A percentile compares a stretch with the other conserved stretches of the same genome.
These are phyloP conservation scores for Populus deltoides DNA, from an alignment of 345 rosid species.

Conservation along the genomic window DNA sequence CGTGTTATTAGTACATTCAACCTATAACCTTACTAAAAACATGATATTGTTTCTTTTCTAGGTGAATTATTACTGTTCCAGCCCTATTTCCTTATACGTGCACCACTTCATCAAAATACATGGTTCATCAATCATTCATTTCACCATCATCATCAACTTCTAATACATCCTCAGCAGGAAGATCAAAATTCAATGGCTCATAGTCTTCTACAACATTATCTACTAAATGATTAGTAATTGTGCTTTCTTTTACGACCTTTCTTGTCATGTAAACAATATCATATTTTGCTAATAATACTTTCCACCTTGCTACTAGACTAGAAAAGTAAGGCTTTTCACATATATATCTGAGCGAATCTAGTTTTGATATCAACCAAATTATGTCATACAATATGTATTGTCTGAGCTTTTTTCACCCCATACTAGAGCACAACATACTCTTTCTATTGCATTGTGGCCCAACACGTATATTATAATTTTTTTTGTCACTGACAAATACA, in stretches of 20 bases:
- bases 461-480: background rate
- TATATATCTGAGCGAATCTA: too few relatives aligned
- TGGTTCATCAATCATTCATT: too few relatives aligned
- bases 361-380: too few relatives aligned
- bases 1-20: background rate
- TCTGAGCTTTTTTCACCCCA: background rate
- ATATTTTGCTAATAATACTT: background rate
- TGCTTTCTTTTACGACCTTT: background rate
- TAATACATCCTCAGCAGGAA: too few relatives aligned
- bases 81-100: background rate
- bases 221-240: background rate
- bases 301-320: too few relatives aligned
- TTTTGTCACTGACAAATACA: accelerated
- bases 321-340: too few relatives aligned
- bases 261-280: background rate
- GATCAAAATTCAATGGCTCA: background rate
- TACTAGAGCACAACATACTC: background rate
- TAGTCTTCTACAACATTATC: accelerated
- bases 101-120: background rate
- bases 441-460: background rate
- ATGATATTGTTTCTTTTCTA: accelerated
- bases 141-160: background rate
- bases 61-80: background rate
- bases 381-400: too few relatives aligned
- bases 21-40: background rate